A percentile compares a stretch with the other conserved stretches of the same genome.
Conservation (phyloP, 164 flowering plant species). For the Aristolochia fimbriata region DNA sequence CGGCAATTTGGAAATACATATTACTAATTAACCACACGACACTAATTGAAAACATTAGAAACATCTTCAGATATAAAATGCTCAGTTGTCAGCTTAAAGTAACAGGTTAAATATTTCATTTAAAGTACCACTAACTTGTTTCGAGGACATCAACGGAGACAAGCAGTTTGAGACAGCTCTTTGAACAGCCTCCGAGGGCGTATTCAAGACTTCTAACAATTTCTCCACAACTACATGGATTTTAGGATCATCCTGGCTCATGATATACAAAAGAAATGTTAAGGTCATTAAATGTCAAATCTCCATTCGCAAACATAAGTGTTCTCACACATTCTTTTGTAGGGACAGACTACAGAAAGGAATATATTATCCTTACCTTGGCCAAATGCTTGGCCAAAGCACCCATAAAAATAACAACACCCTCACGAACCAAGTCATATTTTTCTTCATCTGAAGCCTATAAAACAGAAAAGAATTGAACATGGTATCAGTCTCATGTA, state of each 20-base stretch:
- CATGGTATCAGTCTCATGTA: too few relatives aligned
- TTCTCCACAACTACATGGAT: conserved; percentile 88
- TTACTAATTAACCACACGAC: too few relatives aligned
- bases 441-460: conserved; percentile 90
- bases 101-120: too few relatives aligned
- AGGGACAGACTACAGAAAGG: neutral
- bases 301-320: conserved; percentile 3
- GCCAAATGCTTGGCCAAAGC: conserved; percentile 89
- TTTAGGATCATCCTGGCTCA: conserved; percentile 84
- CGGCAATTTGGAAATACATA: too few relatives aligned
- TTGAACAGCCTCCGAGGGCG: conserved; percentile 99
- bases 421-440: conserved; percentile 96
- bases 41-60: too few relatives aligned
- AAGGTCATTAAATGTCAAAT: neutral
- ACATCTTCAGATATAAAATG: too few relatives aligned
- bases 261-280: neutral
- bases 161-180: conserved; percentile 90
- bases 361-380: conserved; percentile 35
- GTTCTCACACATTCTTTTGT: neutral
- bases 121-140: conserved; percentile 26
- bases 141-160: conserved; percentile 86
- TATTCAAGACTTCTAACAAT: conserved; percentile 86
- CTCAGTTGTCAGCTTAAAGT: too few relatives aligned
- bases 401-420: conserved; percentile 95
- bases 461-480: neutral